phyloP scores from a whole-genome alignment of 2,329 filamentous ascomycete genomes.

The Tricladium varicosporioides region DNA sequence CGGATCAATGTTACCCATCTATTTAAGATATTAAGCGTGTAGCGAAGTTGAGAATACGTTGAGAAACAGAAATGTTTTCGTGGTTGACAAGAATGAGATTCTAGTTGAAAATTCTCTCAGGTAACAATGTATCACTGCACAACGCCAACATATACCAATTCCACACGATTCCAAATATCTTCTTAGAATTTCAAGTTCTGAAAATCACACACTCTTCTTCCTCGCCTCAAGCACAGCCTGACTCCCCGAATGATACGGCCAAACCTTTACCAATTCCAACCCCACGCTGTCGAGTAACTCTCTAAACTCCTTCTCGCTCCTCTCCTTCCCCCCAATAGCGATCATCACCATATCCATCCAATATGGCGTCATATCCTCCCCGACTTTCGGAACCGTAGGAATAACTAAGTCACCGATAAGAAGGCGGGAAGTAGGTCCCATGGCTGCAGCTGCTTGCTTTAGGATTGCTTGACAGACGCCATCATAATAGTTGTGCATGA shows the following conservation, averaged over 20 bases:
- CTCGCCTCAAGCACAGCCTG: slow-evolving; percentile 19
- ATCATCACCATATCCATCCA: slow-evolving; percentile 36
- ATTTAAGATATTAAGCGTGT: no score
- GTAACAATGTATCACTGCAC: no score
- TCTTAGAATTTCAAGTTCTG: no score
- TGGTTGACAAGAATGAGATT: no score
- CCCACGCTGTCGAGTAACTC: slow-evolving; percentile 13
- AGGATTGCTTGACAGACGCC: slow-evolving; percentile 23
- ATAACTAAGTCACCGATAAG: slow-evolving; percentile 30
- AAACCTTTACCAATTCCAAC: slow-evolving; percentile 18
- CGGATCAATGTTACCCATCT: no score
- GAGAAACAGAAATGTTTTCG: no score
- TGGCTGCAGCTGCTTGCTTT: slow-evolving; percentile 27
- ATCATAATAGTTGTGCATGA: slow-evolving; percentile 37
- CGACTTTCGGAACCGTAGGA: slow-evolving; percentile 22
- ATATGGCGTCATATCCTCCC: slow-evolving; percentile 33
- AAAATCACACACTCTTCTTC: background rate
- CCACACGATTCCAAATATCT: no score
- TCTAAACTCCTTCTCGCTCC: slow-evolving; percentile 29
- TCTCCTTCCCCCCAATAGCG: slow-evolving; percentile 32
- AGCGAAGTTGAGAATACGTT: no score
- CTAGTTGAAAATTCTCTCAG: no score
- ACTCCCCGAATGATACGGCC: slow-evolving; percentile 13
- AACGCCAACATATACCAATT: no score
- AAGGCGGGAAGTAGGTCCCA: slow-evolving; percentile 30